Conservation (phyloP, 2,329 filamentous ascomycete genomes). For the Colletotrichum zoysiae region DNA sequence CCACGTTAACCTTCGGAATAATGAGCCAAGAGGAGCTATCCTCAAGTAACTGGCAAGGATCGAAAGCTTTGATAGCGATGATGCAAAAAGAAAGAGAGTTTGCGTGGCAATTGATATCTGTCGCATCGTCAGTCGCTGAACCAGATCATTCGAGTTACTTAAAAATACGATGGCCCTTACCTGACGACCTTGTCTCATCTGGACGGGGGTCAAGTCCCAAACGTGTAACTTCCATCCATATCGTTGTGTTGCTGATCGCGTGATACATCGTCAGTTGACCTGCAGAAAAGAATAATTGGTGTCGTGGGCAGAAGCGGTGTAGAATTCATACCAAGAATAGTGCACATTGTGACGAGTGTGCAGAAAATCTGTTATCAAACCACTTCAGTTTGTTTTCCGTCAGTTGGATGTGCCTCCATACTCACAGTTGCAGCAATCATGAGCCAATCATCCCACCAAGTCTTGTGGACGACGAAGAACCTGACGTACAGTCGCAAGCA, state of each 20-base stretch:
- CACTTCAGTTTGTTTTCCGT: not conserved
- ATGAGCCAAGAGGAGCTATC: conserved; percentile 51
- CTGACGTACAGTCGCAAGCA: conserved; percentile 55
- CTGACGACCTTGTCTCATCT: conserved; percentile 47
- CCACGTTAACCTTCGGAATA: conserved; percentile 51
- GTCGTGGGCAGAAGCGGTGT: not conserved
- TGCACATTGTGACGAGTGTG: conserved; percentile 51
- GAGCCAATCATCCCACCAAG: conserved; percentile 56
- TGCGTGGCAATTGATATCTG: conserved; percentile 56
- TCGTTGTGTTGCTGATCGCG: conserved; percentile 45
- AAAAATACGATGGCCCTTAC: not conserved
- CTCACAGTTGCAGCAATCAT: conserved; percentile 55
- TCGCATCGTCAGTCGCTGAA: conserved; percentile 17
- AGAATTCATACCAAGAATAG: conserved; percentile 46
- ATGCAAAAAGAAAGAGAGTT: conserved; percentile 55
- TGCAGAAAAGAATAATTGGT: too few species aligned
- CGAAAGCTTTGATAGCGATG: conserved; percentile 54
- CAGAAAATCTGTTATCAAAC: conserved; percentile 47
- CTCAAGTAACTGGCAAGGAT: conserved; percentile 57
- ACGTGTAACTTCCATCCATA: conserved; percentile 56
- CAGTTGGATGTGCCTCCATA: too few species aligned
- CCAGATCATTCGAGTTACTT: fast-evolving
- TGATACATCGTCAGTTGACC: not conserved
- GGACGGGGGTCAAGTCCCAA: conserved; percentile 50
- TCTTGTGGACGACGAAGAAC: conserved; percentile 50